Evolutionary conservation across 371 early-diverging fungal genomes (phyloP), one percentile per base, ranked within the genome.

Genomic region (Phascolomyces articulosus): DNA sequence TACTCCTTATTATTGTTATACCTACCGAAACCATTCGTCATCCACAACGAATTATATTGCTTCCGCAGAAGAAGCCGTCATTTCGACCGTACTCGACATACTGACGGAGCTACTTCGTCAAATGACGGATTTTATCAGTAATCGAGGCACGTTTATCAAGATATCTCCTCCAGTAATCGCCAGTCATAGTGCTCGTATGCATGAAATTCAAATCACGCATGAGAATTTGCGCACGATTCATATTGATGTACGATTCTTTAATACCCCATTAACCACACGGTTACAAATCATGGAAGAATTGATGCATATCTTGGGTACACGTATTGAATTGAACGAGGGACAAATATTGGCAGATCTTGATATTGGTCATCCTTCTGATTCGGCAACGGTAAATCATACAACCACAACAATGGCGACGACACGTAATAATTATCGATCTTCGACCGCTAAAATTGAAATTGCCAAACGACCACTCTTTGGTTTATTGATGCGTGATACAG

Each of bases 231-330:
- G 69, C 16, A 26, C 74, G 3, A 28, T 72, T 24, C 68, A 57
- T 27, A 57, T 69, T 15, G 68, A 73, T 24, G 44, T 75, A 0
- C 63, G 73, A 27, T 88, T 87, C 60, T 90, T 88, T 60, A 84
- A 85, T 40, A 72, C 78, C 3, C 67, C 69, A 13, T 24, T 63
- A 1, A 24, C 31, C 0, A 68, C 54, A 13, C 81, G 86, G 2
- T 64, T 68, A 4, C 34, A 62, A 3, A 68, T 83, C 11, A 55
- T 75, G 23, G 54, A 68, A 20, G 73, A 78, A 4, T 31, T 89
- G 20, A 67, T 76, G 26, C 56, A 44, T 4, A 40, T 79, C 10
- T 34, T 74, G 21, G 23, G 51, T 24, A 51, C 51, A 3, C 51
- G 26, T 10, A 51, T 51, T 4, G 9, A 51, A 7, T 51, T 51